These are phyloP conservation scores for Suhomyces ambrosiae DNA, from an alignment of 1,139 yeast genomes.

Conservation along the genomic window DNA sequence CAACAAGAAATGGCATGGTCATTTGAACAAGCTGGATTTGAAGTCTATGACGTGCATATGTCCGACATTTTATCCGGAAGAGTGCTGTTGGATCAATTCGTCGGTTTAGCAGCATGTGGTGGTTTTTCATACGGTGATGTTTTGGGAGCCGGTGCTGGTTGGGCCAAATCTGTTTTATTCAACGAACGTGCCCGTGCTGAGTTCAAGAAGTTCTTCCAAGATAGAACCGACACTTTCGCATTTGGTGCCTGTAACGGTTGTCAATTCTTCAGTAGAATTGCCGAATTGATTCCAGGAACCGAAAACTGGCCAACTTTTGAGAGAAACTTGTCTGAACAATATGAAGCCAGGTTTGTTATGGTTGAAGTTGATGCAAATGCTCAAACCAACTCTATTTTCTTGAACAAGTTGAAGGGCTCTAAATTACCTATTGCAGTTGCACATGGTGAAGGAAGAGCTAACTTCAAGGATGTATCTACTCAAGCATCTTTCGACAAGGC, in stretches of 20 bases:
- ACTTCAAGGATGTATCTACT: conserved; percentile 52
- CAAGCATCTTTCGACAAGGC: conserved; percentile 53
- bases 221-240: conserved; percentile 91
- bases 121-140: conserved; percentile 99
- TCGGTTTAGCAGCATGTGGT: conserved; percentile 98
- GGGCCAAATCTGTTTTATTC: conserved; percentile 97
- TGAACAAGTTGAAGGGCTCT: conserved; percentile 89
- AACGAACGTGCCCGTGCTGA: conserved; percentile 75
- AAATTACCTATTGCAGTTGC: conserved; percentile 96
- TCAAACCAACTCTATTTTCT: conserved; percentile 66
- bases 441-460: conserved; percentile 97
- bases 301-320: conserved; percentile 97
- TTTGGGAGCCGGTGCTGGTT: conserved; percentile 97
- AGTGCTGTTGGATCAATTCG: conserved; percentile 75
- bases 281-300: conserved; percentile 90
- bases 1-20: conserved; percentile 99
- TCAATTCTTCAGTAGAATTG: conserved; percentile 89
- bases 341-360: conserved; percentile 93
- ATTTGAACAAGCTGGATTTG: conserved; percentile 93
- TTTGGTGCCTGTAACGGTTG: conserved; percentile 99
- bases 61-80: conserved; percentile 80
- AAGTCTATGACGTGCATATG: conserved; percentile 94
- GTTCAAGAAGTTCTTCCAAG: conserved; percentile 79
- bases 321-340: conserved; percentile 89
- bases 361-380: conserved; percentile 66